Evolutionary conservation across 192 early-diverging fungal species (phyloP), one percentile per base, ranked within the genome.

Genomic region (Backusella morwellensis): DNA sequence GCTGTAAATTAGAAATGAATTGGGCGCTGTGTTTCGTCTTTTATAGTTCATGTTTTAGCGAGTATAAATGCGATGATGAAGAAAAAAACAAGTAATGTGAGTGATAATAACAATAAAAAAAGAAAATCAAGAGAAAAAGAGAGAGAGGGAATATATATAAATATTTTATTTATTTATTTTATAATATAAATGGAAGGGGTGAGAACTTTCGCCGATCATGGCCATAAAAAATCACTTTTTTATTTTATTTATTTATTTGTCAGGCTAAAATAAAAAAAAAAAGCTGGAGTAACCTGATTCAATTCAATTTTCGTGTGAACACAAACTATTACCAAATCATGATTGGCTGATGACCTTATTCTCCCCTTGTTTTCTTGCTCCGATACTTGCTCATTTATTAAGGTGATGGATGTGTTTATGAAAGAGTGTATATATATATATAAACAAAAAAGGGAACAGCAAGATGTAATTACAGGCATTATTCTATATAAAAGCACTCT

Each of bases 1-100:
- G 19, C 35, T 66, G 36, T 74, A 74, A 3, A 74, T 36, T 66
- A 74, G 23, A 26, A 74, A 74, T 38, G 50, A 56, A 44, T 63
- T 42, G 34, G 73, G 52, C 8, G 56, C 23, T 41, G 56, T 63
- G 56, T 11, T 29, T 63, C 56, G 56, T 14, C 56, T 29, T 63
- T 63, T 63, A 12, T 63, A 63, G 29, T 63, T 63, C 56, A 63
- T 63, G 26, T 63, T 59, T n/a, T 26, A 32, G 32, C 32, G 32
- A 32, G 32, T 26, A 29, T 26, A 7, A 32, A 11, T 8, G 4
- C 23, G 3, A 59, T 59, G 54, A 29, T 32, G 32, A 32, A 32
- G 32, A 32, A 32, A 32, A 32, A 32, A 0, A 1, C 32, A 32
- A 32, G 32, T 32, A 19, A 17, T 44, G 42, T 44, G 42, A 17